A percentile compares a stretch with the other conserved stretches of the same genome.
phyloP scores from a whole-genome alignment of 2,329 filamentous ascomycete species.

The Fusarium avenaceum region DNA sequence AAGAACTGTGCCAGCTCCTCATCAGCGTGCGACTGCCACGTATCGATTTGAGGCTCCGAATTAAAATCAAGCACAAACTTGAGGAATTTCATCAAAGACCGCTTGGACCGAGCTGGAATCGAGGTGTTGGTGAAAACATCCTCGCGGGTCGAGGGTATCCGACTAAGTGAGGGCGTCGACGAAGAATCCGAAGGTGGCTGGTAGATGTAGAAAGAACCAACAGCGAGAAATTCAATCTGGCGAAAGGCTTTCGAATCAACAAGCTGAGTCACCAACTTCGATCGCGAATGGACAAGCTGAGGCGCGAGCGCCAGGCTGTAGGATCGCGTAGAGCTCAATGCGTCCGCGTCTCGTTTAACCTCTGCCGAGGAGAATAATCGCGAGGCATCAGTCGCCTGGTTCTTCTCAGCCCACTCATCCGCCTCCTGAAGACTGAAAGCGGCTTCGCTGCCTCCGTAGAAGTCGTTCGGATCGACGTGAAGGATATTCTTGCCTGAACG shows the following conservation, averaged over 20 bases:
- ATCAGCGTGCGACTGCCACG: slow-evolving; percentile 71
- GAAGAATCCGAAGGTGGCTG: slow-evolving; percentile 54
- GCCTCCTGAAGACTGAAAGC: slow-evolving; percentile 87
- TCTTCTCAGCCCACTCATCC: slow-evolving; percentile 75
- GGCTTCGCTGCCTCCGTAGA: slow-evolving; percentile 89
- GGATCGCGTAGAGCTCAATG: slow-evolving; percentile 74
- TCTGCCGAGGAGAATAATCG: slow-evolving; percentile 49
- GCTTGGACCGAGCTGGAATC: slow-evolving; percentile 85
- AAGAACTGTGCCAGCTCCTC: slow-evolving; percentile 71
- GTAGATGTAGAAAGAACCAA: slow-evolving; percentile 92
- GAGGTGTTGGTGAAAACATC: slow-evolving; percentile 86
- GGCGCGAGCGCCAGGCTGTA: slow-evolving; percentile 89
- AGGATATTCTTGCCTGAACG: slow-evolving; percentile 92
- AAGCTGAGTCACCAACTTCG: slow-evolving; percentile 80
- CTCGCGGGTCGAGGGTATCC: slow-evolving; percentile 89
- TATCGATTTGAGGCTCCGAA: slow-evolving; percentile 64
- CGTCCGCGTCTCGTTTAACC: slow-evolving; percentile 56
- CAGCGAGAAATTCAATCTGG: slow-evolving; percentile 92
- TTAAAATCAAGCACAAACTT: slow-evolving; percentile 85
- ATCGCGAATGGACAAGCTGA: slow-evolving; percentile 87
- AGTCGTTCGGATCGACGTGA: slow-evolving; percentile 88
- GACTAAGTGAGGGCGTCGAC: slow-evolving; percentile 63
- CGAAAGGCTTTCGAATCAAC: slow-evolving; percentile 91
- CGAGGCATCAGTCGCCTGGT: slow-evolving; percentile 46
- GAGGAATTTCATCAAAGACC: slow-evolving; percentile 91